Evolutionary conservation across 2,329 filamentous ascomycete species (phyloP).

Genomic region (Sporothrix schenckii): DNA sequence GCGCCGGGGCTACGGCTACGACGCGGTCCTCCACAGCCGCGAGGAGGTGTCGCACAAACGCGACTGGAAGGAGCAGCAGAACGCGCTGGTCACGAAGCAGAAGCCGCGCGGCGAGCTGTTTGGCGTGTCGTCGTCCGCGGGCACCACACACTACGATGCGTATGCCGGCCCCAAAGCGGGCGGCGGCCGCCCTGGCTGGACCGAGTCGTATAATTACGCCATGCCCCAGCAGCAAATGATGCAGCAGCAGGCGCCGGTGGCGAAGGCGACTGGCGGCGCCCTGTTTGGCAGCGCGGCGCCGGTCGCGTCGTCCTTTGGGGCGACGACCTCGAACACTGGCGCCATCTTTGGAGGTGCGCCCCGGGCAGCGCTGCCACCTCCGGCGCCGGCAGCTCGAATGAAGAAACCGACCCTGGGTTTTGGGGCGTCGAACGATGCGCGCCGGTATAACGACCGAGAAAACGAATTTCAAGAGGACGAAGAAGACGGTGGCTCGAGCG

Average conservation of each 20-base stretch:
- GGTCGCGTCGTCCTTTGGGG: neutral
- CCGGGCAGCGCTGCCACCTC: neutral
- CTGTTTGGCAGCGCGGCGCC: slow-evolving; percentile 1
- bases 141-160: neutral
- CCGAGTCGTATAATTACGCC: neutral
- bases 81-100: slow-evolving; percentile 33
- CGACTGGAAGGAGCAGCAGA: slow-evolving; percentile 41
- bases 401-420: neutral
- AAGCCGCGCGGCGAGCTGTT: slow-evolving; percentile 45
- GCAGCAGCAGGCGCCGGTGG: slow-evolving; percentile 7
- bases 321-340: neutral
- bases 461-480: neutral
- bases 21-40: slow-evolving; percentile 45
- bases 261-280: neutral
- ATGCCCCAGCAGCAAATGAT: neutral
- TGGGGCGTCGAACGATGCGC: too few relatives aligned
- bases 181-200: neutral
- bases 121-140: slow-evolving; percentile 36
- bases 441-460: too few relatives aligned
- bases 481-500: neutral
- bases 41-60: slow-evolving; percentile 46
- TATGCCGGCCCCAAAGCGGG: too few relatives aligned
- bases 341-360: too few relatives aligned
- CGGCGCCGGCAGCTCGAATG: neutral
- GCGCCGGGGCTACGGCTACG: slow-evolving; percentile 37